Evolutionary conservation across 352 stramenopile genomes (phyloP), one percentile per base, ranked within the genome.

Genomic region (Phytophthora pseudosyringae): DNA sequence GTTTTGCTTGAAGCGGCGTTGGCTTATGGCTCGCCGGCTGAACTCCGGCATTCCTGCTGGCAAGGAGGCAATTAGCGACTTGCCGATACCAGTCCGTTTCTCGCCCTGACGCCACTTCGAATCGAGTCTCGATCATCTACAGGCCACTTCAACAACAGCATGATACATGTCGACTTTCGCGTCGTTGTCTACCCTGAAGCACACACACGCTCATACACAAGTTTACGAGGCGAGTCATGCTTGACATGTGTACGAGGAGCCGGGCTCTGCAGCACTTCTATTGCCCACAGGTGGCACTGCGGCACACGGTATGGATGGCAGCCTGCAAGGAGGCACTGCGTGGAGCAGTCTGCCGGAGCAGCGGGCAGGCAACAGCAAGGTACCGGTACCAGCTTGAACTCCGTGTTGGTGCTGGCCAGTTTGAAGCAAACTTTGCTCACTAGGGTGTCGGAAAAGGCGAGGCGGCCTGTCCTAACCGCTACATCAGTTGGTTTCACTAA

Each of bases 371-470:
- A 12, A n/a, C 46, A 12, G 28, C 39, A 32, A 45, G 33, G 44
- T 21, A 32, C 45, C 45, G 47, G 40, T 59, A 48, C 33, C 38
- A 45, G 41, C 40, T 31, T 50, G 38, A 31, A 40, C 32, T 38
- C 16, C 16, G 29, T 35, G 51, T 60, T 49, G 29, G 15, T 47
- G 49, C 35, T 44, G 47, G 47, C 47, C 47, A 55, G 47, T 55
- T 55, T n/a, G n/a, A n/a, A n/a, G n/a, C n/a, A n/a, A n/a, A n/a
- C n/a, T n/a, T n/a, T 55, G 47, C 43, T 38, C 36, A 48, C 29
- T 32, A n/a, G n/a, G n/a, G n/a, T n/a, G n/a, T n/a, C n/a, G n/a
- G 61, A 41, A 69, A 65, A 69, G 61, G 61, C 61, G 61, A 32
- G 61, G 39, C 45, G 33, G 39, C 5, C 18, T 55, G 50, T 45